Conservation (phyloP, 2,329 filamentous ascomycete species). For the Neoarthrinium moseri region DNA sequence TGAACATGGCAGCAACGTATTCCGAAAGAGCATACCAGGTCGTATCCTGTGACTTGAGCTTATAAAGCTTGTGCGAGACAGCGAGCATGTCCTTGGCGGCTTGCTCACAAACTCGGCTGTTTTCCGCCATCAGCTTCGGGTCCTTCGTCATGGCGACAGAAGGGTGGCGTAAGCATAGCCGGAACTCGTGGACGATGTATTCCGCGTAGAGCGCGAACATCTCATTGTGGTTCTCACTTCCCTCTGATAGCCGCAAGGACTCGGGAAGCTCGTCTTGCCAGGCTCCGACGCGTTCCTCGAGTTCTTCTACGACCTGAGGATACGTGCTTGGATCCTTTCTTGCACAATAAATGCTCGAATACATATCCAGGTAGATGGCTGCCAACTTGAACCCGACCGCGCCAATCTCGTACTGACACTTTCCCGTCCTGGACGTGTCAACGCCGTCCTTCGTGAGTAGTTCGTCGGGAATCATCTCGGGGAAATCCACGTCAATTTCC, state of each 20-base stretch:
- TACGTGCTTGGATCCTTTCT: conserved; percentile 64
- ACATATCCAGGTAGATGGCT: conserved; percentile 71
- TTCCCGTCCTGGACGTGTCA: conserved; percentile 51
- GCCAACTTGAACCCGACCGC: conserved; percentile 65
- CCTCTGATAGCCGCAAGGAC: conserved; percentile 50
- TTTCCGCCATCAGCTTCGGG: conserved; percentile 55
- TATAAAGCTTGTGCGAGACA: conserved; percentile 57
- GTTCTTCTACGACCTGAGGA: conserved; percentile 56
- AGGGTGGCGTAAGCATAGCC: conserved; percentile 60
- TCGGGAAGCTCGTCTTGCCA: conserved; percentile 66
- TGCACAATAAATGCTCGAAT: conserved; percentile 72
- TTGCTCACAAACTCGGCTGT: conserved; percentile 65
- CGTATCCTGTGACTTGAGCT: conserved; percentile 69
- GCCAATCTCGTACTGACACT: conserved; percentile 67
- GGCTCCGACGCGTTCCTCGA: conserved; percentile 63
- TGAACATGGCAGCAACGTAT: conserved; percentile 72
- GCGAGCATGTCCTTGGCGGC: conserved; percentile 64
- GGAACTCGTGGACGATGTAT: conserved; percentile 55
- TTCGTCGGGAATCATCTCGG: conserved; percentile 69
- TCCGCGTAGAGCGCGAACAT: conserved; percentile 55
- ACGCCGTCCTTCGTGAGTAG: conserved; percentile 64
- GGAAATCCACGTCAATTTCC: conserved; percentile 78
- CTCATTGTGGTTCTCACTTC: conserved; percentile 34
- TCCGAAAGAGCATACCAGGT: conserved; percentile 76
- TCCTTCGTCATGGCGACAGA: conserved; percentile 58